A percentile compares a stretch with the other conserved stretches of the same genome.
phyloP scores from a whole-genome alignment of 1,139 yeast species.

The Blastobotrys ciferrii region DNA sequence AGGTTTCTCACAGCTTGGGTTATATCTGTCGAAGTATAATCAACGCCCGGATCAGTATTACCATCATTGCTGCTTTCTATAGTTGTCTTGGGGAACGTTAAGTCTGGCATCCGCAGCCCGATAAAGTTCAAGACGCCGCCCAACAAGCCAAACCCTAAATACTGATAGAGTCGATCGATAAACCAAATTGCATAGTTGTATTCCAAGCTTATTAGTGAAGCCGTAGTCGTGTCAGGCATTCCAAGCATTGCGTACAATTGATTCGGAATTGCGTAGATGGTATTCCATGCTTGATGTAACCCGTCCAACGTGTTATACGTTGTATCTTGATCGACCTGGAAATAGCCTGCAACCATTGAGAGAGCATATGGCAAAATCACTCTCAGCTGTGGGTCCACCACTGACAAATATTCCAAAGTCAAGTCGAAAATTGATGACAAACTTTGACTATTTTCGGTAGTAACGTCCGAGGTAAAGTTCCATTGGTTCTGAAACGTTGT shows the following conservation, averaged over 20 bases:
- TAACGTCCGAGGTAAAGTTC: slow-evolving; percentile 6
- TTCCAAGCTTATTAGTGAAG: not conserved
- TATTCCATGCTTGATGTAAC: not conserved
- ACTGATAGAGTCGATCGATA: not conserved
- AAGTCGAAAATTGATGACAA: not conserved
- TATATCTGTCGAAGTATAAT: not conserved
- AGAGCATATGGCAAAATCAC: slow-evolving; percentile 1
- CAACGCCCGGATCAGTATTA: slow-evolving; percentile 2
- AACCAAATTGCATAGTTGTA: not conserved
- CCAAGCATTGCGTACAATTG: not conserved
- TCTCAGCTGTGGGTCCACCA: not conserved
- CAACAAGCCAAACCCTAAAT: not conserved
- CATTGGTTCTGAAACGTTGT: not conserved
- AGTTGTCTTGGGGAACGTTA: slow-evolving; percentile 1
- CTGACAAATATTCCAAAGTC: not conserved
- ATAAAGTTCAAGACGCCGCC: slow-evolving; percentile 1
- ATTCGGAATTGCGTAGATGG: not conserved
- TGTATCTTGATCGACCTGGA: slow-evolving; percentile 6
- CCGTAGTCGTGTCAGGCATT: not conserved
- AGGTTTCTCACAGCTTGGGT: not conserved
- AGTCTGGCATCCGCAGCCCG: slow-evolving; percentile 6
- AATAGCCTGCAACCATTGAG: slow-evolving; percentile 5
- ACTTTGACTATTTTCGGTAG: not conserved
- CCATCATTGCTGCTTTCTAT: not conserved
- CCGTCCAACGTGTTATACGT: not conserved